Evolutionary conservation across 352 stramenopile genomes (phyloP).

Genomic region (Phytophthora cactorum): DNA sequence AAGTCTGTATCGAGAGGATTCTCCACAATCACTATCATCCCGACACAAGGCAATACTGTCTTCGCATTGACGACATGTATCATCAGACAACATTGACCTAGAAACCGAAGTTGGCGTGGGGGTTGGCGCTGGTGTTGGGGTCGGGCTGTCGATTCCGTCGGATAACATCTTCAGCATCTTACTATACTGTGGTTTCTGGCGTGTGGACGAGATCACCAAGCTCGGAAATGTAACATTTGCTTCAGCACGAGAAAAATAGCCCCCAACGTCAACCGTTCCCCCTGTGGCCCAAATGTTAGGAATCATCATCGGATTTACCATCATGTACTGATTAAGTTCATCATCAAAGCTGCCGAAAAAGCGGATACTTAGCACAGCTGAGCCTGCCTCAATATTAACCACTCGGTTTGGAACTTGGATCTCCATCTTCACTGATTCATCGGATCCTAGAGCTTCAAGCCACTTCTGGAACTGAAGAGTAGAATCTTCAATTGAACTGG

Average conservation of each 20-base stretch:
- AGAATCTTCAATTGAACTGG: background rate
- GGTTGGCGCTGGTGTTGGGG: background rate
- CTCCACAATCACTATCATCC: background rate
- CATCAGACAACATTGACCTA: background rate
- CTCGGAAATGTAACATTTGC: background rate
- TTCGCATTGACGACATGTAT: background rate
- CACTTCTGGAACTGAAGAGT: background rate
- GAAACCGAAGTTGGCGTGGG: background rate
- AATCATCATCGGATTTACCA: background rate
- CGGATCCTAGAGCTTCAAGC: background rate
- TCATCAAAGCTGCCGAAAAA: background rate
- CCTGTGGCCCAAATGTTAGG: background rate
- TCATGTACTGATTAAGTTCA: background rate
- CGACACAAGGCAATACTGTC: background rate
- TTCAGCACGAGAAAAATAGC: background rate
- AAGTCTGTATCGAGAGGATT: background rate
- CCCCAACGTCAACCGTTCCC: background rate
- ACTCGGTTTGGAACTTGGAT: background rate
- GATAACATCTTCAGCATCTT: background rate
- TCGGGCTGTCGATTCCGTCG: background rate
- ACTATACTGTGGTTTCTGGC: background rate
- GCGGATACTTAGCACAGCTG: background rate
- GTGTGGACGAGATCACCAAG: background rate
- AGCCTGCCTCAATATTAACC: background rate
- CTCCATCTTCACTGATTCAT: background rate